Conservation (phyloP, 148 eudicot genomes). For the Silene latifolia region DNA sequence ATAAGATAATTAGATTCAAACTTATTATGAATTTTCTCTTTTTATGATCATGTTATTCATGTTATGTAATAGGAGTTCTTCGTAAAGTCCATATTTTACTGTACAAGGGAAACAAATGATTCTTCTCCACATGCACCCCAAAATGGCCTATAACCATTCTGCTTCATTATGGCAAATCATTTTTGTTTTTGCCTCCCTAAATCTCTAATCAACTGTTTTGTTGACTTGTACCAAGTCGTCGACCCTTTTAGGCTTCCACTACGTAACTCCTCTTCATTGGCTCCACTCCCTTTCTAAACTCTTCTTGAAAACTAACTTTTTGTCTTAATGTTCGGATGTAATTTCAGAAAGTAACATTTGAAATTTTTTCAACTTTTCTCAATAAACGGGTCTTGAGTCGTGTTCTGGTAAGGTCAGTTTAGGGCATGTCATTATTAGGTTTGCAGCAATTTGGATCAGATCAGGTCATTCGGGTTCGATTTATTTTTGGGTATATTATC, state of each 20-base stretch:
- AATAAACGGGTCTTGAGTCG: too few species aligned
- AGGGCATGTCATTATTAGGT: too few species aligned
- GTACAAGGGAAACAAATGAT: not conserved
- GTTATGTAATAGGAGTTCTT: not conserved
- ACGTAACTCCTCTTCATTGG: not conserved
- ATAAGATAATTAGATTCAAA: not conserved
- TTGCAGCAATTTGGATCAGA: too few species aligned
- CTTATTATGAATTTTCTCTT: too few species aligned
- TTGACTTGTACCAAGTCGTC: slow-evolving; percentile 11
- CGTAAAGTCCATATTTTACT: not conserved
- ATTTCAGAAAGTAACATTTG: not conserved
- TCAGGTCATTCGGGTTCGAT: too few species aligned
- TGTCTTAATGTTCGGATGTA: not conserved
- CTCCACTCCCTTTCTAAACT: not conserved
- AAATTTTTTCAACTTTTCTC: too few species aligned
- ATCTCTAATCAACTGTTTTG: not conserved
- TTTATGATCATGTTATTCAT: too few species aligned
- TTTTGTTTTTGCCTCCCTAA: not conserved
- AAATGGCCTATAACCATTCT: too few species aligned
- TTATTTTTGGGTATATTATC: too few species aligned
- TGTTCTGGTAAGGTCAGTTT: too few species aligned
- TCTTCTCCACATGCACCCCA: slow-evolving; percentile 10
- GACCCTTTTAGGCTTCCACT: not conserved
- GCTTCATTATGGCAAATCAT: not conserved
- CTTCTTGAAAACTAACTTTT: not conserved